Conservation (phyloP, 2,329 filamentous ascomycete genomes). For the Corinectria fuckeliana region DNA sequence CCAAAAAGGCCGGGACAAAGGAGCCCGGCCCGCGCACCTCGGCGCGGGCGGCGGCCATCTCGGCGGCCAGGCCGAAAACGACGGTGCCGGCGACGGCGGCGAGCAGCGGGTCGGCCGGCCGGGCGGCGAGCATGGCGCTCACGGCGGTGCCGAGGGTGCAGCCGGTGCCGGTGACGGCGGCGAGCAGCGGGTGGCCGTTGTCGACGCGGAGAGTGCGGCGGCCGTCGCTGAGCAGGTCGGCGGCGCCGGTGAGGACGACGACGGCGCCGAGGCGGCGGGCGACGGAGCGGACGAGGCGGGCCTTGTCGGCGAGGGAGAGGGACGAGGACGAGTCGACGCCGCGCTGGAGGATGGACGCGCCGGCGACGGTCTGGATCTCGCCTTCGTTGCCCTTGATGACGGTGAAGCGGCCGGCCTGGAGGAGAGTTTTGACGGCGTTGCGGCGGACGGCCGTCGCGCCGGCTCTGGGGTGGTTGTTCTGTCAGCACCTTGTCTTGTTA, state of each 20-base stretch:
- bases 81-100: slow-evolving; percentile 76
- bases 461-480: slow-evolving; percentile 54
- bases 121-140: slow-evolving; percentile 74
- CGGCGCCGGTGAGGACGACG: slow-evolving; percentile 81
- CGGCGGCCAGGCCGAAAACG: slow-evolving; percentile 78
- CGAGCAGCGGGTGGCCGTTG: slow-evolving; percentile 79
- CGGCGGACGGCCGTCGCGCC: slow-evolving; percentile 80
- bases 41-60: slow-evolving; percentile 67
- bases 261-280: slow-evolving; percentile 74
- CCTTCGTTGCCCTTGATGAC: slow-evolving; percentile 95
- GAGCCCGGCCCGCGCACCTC: slow-evolving; percentile 81
- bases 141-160: slow-evolving; percentile 86
- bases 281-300: slow-evolving; percentile 67
- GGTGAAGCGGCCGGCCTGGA: slow-evolving; percentile 78
- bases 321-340: slow-evolving; percentile 82
- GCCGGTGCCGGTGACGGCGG: slow-evolving; percentile 78
- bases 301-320: slow-evolving; percentile 59
- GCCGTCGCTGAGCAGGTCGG: slow-evolving; percentile 82
- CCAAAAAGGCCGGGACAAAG: slow-evolving; percentile 85
- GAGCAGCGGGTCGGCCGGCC: slow-evolving; percentile 68
- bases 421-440: slow-evolving; percentile 72
- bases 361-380: slow-evolving; percentile 79
- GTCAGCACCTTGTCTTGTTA: not conserved
- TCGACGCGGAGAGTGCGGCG: slow-evolving; percentile 67
- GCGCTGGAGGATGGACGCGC: slow-evolving; percentile 65